These are phyloP conservation scores for Groenewaldozyma salmanticensis DNA, from an alignment of 805 yeast genomes.

Conservation along the genomic window DNA sequence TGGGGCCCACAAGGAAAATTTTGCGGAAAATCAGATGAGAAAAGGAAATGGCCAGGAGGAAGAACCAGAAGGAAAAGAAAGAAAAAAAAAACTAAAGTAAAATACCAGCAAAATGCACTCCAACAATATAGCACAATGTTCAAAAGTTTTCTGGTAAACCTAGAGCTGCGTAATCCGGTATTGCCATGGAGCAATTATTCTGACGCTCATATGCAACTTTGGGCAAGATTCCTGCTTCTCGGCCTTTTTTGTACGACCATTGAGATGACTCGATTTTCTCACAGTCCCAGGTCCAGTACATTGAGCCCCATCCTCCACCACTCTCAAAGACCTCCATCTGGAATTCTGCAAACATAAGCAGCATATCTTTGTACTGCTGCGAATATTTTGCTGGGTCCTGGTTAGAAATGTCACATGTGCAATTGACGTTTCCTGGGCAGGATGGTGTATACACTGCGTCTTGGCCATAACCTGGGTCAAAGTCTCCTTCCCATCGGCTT, in stretches of 20 bases:
- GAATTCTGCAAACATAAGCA: constrained; percentile 64
- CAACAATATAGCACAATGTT: too few species aligned
- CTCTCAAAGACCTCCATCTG: constrained; percentile 69
- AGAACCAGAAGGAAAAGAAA: too few species aligned
- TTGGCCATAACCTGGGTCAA: constrained; percentile 21
- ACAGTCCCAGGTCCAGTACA: constrained; percentile 86
- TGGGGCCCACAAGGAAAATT: too few species aligned
- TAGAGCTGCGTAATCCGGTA: constrained; percentile 19
- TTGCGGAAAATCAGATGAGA: too few species aligned
- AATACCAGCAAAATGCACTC: too few species aligned
- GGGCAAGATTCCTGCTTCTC: constrained; percentile 24
- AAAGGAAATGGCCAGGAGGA: too few species aligned
- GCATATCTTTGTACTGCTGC: constrained; percentile 40
- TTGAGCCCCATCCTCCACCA: constrained; percentile 59
- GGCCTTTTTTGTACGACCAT: constrained; percentile 26
- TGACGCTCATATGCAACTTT: constrained; percentile 20
- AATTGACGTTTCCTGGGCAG: constrained; percentile 38
- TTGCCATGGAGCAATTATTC: constrained; percentile 17
- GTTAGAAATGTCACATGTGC: constrained; percentile 34
- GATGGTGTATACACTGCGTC: constrained; percentile 18
- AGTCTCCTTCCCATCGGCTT: constrained; percentile 63
- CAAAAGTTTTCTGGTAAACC: constrained; percentile 23
- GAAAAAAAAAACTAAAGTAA: too few species aligned
- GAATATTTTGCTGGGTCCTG: constrained; percentile 44
- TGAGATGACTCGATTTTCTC: constrained; percentile 34